These are phyloP conservation scores for Solanum peruvianum DNA, from an alignment of 257 asterid species.

Conservation along the genomic window DNA sequence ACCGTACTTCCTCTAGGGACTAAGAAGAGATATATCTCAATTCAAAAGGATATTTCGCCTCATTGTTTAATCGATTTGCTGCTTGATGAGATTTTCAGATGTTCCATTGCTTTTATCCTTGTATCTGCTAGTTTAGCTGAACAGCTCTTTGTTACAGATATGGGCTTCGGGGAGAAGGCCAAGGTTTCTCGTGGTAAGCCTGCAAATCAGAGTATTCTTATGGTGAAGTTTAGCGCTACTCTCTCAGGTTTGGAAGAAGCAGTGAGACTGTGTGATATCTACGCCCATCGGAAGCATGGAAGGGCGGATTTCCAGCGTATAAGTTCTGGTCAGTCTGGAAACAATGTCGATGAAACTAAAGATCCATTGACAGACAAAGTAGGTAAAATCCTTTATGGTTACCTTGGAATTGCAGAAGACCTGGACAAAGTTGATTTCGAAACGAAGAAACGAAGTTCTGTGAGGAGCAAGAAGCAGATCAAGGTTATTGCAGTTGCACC, in stretches of 20 bases:
- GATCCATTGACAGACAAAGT: not conserved
- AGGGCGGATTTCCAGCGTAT: conserved; percentile 25
- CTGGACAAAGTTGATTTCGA: conserved; percentile 56
- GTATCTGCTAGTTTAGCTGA: not conserved
- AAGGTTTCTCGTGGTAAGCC: conserved; percentile 55
- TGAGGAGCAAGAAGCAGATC: conserved; percentile 56
- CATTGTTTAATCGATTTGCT: not conserved
- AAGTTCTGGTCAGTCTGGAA: conserved; percentile 1
- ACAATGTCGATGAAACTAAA: conserved; percentile 4
- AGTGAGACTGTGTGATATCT: conserved; percentile 33
- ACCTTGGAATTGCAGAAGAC: conserved; percentile 58
- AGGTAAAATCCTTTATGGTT: conserved; percentile 36
- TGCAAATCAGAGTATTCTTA: conserved; percentile 47
- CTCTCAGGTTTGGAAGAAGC: conserved; percentile 66
- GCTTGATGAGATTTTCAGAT: not conserved
- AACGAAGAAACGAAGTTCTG: conserved; percentile 39
- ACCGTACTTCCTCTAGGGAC: not conserved
- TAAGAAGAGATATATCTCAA: not conserved
- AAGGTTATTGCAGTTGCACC: conserved; percentile 32
- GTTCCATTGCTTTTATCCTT: not conserved
- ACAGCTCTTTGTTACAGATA: conserved; percentile 14
- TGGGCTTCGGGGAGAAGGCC: conserved; percentile 44
- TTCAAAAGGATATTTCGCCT: not conserved
- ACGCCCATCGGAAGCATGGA: conserved; percentile 31
- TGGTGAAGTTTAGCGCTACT: conserved; percentile 53